A percentile compares a stretch with the other conserved stretches of the same genome.
Evolutionary conservation across 805 yeast genomes (phyloP).

Genomic region (Kodamaea nitidulidarum): DNA sequence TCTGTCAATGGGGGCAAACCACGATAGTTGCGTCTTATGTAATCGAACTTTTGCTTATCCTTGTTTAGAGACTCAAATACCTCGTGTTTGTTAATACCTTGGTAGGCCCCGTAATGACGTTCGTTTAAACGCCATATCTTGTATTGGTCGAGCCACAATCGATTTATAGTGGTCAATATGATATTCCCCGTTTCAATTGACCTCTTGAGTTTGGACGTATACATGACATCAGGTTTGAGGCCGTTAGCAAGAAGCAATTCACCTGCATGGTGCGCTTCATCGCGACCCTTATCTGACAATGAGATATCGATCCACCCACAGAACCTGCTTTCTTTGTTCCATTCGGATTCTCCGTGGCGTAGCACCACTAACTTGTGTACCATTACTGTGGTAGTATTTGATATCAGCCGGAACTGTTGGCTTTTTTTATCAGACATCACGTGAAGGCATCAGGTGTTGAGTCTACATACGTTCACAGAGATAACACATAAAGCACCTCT

Average conservation of each 20-base stretch:
- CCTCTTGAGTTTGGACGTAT: constrained; percentile 37
- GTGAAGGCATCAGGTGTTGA: neutral
- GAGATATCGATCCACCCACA: constrained; percentile 47
- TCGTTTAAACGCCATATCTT: constrained; percentile 43
- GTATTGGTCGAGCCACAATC: constrained; percentile 35
- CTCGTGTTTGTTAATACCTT: constrained; percentile 36
- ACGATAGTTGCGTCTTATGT: constrained; percentile 33
- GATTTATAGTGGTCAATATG: constrained; percentile 28
- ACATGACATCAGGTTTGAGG: constrained; percentile 32
- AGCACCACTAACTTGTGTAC: constrained; percentile 36
- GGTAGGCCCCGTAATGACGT: constrained; percentile 42
- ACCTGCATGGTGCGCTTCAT: constrained; percentile 39
- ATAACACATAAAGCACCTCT: no score
- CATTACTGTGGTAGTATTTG: constrained; percentile 6
- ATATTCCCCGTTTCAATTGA: constrained; percentile 40
- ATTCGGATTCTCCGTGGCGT: constrained; percentile 43
- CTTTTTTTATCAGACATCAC: neutral
- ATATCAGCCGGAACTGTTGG: neutral
- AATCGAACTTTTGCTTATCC: constrained; percentile 30
- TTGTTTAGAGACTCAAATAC: constrained; percentile 33
- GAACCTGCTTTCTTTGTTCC: constrained; percentile 41
- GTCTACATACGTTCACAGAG: no score
- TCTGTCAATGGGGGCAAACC: constrained; percentile 35
- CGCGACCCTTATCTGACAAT: constrained; percentile 32
- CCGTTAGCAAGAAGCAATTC: constrained; percentile 25